Conservation (phyloP, 1,284 basidiomycete genomes). For the Malassezia japonica region DNA sequence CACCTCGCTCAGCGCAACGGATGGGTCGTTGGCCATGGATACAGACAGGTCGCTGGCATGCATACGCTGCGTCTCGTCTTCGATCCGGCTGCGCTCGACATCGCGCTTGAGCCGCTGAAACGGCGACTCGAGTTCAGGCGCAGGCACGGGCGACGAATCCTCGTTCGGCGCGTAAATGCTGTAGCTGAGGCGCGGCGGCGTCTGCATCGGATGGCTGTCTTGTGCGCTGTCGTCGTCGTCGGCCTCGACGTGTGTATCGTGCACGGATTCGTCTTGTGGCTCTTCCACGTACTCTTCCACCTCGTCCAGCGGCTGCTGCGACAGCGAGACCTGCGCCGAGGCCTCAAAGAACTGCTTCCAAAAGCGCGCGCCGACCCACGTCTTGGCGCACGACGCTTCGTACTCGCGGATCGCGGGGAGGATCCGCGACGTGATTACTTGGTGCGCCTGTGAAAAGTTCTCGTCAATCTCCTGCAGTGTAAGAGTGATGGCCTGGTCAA, state of each 20-base stretch:
- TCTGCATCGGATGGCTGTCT: slow-evolving; percentile 14
- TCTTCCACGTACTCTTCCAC: neutral
- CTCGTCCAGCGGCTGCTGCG: slow-evolving; percentile 21
- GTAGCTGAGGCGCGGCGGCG: slow-evolving; percentile 14
- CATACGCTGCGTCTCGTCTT: slow-evolving; percentile 40
- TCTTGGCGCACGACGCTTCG: slow-evolving; percentile 72
- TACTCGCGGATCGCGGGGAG: slow-evolving; percentile 80
- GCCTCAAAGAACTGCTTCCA: slow-evolving; percentile 93
- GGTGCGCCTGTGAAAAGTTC: slow-evolving; percentile 80
- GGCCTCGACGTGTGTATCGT: neutral
- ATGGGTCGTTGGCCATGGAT: slow-evolving; percentile 17
- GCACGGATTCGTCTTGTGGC: neutral
- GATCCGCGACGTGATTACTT: slow-evolving; percentile 69
- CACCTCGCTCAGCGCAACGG: slow-evolving; percentile 3
- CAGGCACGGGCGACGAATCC: slow-evolving; percentile 3
- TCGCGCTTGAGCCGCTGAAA: slow-evolving; percentile 63
- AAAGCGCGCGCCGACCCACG: slow-evolving; percentile 81
- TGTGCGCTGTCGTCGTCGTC: slow-evolving; percentile 5
- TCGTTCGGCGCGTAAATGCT: slow-evolving; percentile 8
- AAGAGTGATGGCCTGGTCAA: slow-evolving; percentile 87
- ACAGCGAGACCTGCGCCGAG: slow-evolving; percentile 71
- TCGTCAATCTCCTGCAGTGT: slow-evolving; percentile 73
- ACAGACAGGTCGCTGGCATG: slow-evolving; percentile 8
- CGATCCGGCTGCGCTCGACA: slow-evolving; percentile 52
- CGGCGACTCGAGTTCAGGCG: slow-evolving; percentile 59